Evolutionary conservation across 2,329 filamentous ascomycete genomes (phyloP).

Genomic region (Nemania abortiva): DNA sequence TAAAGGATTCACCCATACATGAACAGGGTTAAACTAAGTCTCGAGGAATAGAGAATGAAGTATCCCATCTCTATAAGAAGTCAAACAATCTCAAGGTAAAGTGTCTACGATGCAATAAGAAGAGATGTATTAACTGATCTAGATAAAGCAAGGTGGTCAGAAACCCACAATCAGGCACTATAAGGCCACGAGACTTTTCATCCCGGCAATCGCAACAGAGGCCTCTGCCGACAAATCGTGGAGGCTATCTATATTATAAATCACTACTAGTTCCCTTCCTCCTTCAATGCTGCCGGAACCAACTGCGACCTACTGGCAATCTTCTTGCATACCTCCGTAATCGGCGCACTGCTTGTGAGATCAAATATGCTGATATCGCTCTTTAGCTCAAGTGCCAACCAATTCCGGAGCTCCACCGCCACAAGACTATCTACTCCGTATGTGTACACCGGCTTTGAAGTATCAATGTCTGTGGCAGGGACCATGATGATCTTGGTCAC

Average conservation of each 20-base stretch:
- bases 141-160: too few species aligned
- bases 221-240: too few species aligned
- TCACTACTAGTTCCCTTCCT: slow-evolving; percentile 11
- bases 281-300: slow-evolving; percentile 7
- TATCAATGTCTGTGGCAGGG: slow-evolving; percentile 16
- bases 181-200: too few species aligned
- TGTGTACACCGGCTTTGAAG: slow-evolving; percentile 17
- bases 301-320: slow-evolving; percentile 19
- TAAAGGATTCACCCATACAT: too few species aligned
- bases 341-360: slow-evolving; percentile 24
- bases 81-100: too few species aligned
- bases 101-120: too few species aligned
- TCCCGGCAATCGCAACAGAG: too few species aligned
- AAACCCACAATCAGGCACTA: too few species aligned
- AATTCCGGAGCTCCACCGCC: slow-evolving; percentile 30
- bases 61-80: too few species aligned
- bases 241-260: background rate
- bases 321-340: slow-evolving; percentile 25
- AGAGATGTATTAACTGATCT: too few species aligned
- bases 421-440: slow-evolving; percentile 31
- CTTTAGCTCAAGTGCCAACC: slow-evolving; percentile 22
- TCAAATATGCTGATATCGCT: slow-evolving; percentile 26
- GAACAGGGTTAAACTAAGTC: too few species aligned
- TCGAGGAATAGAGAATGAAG: too few species aligned
- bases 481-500: slow-evolving; percentile 20